Conservation (phyloP, 352 stramenopile species). For the Pythium plurisporium region DNA sequence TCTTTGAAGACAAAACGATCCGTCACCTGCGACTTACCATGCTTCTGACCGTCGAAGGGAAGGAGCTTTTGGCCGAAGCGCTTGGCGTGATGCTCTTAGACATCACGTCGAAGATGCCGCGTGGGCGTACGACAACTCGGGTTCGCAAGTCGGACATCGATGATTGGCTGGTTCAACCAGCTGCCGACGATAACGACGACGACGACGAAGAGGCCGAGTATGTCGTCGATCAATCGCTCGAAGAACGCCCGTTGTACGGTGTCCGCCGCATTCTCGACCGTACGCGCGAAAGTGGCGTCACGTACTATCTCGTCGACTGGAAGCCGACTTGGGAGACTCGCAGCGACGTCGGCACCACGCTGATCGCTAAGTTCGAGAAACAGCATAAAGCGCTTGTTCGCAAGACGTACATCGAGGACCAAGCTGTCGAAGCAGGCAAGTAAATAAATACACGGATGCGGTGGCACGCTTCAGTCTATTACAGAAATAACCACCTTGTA, state of each 20-base stretch:
- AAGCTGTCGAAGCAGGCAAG: not conserved
- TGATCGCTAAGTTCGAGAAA: constrained; percentile 5
- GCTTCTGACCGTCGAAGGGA: not conserved
- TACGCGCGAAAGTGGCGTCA: constrained; percentile 2
- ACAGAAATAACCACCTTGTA: not conserved
- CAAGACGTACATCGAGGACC: constrained; percentile 6
- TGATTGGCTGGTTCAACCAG: not conserved
- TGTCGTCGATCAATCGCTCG: not conserved
- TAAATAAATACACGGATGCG: not conserved
- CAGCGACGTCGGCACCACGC: not conserved
- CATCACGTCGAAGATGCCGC: not conserved
- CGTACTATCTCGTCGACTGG: constrained; percentile 7
- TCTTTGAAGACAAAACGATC: not conserved
- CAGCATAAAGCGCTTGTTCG: constrained; percentile 1
- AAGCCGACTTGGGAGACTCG: constrained; percentile 9
- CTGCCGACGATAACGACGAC: not conserved
- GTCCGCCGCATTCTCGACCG: constrained; percentile 8
- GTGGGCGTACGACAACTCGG: not conserved
- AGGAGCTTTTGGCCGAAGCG: not conserved
- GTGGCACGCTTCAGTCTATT: not conserved
- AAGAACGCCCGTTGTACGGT: constrained; percentile 1
- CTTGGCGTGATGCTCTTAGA: not conserved
- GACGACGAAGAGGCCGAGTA: not conserved
- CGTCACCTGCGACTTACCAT: constrained; percentile 4
- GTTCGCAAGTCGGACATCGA: constrained; percentile 2